Percentiles rank a stretch among this genome's conserved stretches.
phyloP scores from a whole-genome alignment of 2,329 filamentous ascomycete genomes.

The Fusarium coicis region DNA sequence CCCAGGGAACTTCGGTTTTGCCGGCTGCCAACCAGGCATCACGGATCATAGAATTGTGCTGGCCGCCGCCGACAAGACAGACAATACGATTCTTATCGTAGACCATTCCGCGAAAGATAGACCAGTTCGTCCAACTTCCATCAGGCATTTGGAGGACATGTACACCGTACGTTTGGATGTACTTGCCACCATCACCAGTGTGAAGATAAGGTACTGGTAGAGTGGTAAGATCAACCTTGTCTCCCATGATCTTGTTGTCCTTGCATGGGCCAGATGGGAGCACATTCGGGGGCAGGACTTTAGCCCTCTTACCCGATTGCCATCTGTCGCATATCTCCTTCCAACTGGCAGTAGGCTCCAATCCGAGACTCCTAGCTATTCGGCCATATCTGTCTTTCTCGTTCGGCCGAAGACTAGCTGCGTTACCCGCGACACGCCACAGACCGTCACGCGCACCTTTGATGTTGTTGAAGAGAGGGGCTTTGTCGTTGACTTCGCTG shows the following conservation, averaged over 20 bases:
- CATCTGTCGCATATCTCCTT: slow-evolving; percentile 1
- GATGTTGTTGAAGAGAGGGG: slow-evolving; percentile 63
- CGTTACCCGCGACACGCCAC: slow-evolving; percentile 59
- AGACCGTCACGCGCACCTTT: slow-evolving; percentile 55
- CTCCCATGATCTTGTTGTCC: slow-evolving; percentile 6
- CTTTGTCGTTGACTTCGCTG: slow-evolving; percentile 57
- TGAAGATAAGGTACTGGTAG: slow-evolving; percentile 57
- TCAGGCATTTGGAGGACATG: slow-evolving; percentile 58
- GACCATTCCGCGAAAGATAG: slow-evolving; percentile 59
- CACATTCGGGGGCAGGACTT: slow-evolving; percentile 46
- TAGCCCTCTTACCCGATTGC: background rate
- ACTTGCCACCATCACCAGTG: slow-evolving; percentile 59
- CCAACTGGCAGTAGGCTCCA: background rate
- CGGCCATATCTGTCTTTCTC: slow-evolving; percentile 52
- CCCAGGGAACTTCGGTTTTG: slow-evolving; percentile 57
- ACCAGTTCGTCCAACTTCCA: slow-evolving; percentile 61
- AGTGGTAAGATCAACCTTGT: slow-evolving; percentile 44
- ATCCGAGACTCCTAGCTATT: slow-evolving; percentile 54
- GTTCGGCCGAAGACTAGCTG: slow-evolving; percentile 47
- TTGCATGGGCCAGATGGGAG: slow-evolving; percentile 38
- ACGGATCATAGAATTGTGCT: slow-evolving; percentile 59
- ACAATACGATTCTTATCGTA: slow-evolving; percentile 54
- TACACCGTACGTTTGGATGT: slow-evolving; percentile 63
- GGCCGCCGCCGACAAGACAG: slow-evolving; percentile 55
- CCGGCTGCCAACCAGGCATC: slow-evolving; percentile 59